Percentiles rank a stretch among this genome's conserved stretches.
phyloP scores from a whole-genome alignment of 2,329 filamentous ascomycete genomes.

The Xylogone sp. region DNA sequence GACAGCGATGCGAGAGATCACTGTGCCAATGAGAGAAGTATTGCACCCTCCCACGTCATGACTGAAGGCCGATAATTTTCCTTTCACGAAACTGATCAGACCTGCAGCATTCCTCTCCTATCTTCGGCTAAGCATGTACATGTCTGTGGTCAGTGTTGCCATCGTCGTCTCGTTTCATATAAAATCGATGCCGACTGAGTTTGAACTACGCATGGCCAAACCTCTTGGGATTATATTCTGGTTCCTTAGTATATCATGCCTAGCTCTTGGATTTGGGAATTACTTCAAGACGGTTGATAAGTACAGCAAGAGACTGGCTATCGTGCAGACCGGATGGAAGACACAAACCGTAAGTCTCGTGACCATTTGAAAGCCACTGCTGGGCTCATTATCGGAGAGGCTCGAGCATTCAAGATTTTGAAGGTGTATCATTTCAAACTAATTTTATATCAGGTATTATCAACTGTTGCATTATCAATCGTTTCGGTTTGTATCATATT shows the following conservation, averaged over 20 bases:
- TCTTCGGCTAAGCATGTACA: conserved; percentile 83
- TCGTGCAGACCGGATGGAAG: conserved; percentile 92
- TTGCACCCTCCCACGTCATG: background rate
- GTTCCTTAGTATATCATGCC: conserved; percentile 72
- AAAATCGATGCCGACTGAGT: conserved; percentile 61
- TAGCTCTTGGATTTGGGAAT: conserved; percentile 75
- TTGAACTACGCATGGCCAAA: conserved; percentile 74
- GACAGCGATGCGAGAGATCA: conserved; percentile 60
- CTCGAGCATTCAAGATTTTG: background rate
- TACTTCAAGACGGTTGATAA: conserved; percentile 80
- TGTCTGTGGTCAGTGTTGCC: conserved; percentile 83
- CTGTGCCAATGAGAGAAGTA: conserved; percentile 46
- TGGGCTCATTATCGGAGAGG: background rate
- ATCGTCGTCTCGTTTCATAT: conserved; percentile 94
- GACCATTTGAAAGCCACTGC: background rate
- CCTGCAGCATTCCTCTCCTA: conserved; percentile 81
- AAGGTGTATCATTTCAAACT: background rate
- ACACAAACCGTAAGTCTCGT: conserved; percentile 65
- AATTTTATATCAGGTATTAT: conserved; percentile 49
- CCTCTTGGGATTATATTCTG: conserved; percentile 89
- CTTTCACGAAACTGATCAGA: too few species aligned
- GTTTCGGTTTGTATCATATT: conserved; percentile 63
- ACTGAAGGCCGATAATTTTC: conserved; percentile 50
- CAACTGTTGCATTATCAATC: conserved; percentile 57
- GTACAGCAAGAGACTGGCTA: conserved; percentile 72